A percentile compares a stretch with the other conserved stretches of the same genome.
Conservation (phyloP, 768 basidiomycete genomes). For the Trametes villosa region DNA sequence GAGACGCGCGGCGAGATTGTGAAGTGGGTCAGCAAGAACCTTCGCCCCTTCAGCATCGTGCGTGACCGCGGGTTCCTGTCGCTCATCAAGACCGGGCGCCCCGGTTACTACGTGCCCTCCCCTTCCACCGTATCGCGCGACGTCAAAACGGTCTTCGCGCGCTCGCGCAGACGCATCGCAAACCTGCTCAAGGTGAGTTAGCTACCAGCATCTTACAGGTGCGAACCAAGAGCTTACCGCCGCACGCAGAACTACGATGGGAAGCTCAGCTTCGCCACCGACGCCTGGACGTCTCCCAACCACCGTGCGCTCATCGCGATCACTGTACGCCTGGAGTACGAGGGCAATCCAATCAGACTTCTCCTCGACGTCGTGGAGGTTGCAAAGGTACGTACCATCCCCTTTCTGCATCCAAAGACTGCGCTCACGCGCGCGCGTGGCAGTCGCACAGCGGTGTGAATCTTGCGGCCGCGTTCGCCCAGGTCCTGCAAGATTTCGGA, state of each 20-base stretch:
- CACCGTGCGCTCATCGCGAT: slow-evolving; percentile 37
- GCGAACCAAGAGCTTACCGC: background rate
- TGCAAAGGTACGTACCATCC: slow-evolving; percentile 7
- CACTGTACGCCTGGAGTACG: slow-evolving; percentile 38
- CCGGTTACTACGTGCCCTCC: slow-evolving; percentile 38
- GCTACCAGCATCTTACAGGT: background rate
- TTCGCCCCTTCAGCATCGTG: slow-evolving; percentile 40
- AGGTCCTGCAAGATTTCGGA: slow-evolving; percentile 40
- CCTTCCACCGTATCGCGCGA: slow-evolving; percentile 36
- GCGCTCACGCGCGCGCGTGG: too few species aligned
- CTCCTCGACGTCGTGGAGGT: slow-evolving; percentile 46
- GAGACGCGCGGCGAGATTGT: slow-evolving; percentile 37
- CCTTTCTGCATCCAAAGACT: too few species aligned
- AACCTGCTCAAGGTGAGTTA: slow-evolving; percentile 8
- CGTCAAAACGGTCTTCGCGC: slow-evolving; percentile 33
- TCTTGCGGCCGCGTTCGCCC: slow-evolving; percentile 39
- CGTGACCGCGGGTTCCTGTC: slow-evolving; percentile 38
- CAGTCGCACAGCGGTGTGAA: slow-evolving; percentile 40
- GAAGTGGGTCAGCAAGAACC: slow-evolving; percentile 40
- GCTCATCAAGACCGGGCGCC: slow-evolving; percentile 37
- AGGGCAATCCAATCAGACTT: slow-evolving; percentile 33
- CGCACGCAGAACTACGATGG: slow-evolving; percentile 26
- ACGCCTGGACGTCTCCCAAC: slow-evolving; percentile 45
- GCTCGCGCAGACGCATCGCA: slow-evolving; percentile 25
- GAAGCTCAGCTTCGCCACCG: slow-evolving; percentile 37